A percentile compares a stretch with the other conserved stretches of the same genome.
phyloP scores from a whole-genome alignment of 1,139 yeast species.

The Hemisphaericaspora subhashii region DNA sequence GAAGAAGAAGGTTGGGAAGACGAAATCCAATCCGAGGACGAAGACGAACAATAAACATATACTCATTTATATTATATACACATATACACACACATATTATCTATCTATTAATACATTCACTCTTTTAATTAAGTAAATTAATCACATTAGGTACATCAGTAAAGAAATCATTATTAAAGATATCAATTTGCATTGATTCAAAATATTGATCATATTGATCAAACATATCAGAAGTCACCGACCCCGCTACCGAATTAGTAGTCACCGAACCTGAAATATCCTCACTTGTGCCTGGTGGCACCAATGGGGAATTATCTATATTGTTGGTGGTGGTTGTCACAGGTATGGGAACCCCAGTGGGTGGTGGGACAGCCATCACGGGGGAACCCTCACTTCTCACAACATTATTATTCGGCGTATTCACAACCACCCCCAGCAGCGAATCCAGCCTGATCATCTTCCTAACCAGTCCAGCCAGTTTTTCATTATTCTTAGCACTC shows the following conservation, averaged over 20 bases:
- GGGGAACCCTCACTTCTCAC: too few relatives aligned
- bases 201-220: conserved; percentile 25
- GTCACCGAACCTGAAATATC: conserved; percentile 2
- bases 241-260: conserved; percentile 1
- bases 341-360: background rate
- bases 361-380: background rate
- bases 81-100: background rate
- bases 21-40: conserved; percentile 36
- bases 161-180: conserved; percentile 32
- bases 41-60: conserved; percentile 4
- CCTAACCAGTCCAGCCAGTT: too few relatives aligned
- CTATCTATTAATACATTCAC: background rate
- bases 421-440: too few relatives aligned
- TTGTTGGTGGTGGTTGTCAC: conserved; percentile 1
- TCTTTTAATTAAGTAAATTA: conserved; percentile 14
- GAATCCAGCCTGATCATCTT: too few relatives aligned
- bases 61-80: background rate
- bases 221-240: conserved; percentile 7
- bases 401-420: too few relatives aligned
- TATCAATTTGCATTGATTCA: conserved; percentile 31
- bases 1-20: conserved; percentile 49
- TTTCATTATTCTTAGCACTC: too few relatives aligned
- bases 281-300: background rate
- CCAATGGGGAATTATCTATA: conserved; percentile 4
- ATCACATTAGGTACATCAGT: conserved; percentile 28